Evolutionary conservation across 441 rosid genomes (phyloP).

Genomic region (Manihot esculenta): DNA sequence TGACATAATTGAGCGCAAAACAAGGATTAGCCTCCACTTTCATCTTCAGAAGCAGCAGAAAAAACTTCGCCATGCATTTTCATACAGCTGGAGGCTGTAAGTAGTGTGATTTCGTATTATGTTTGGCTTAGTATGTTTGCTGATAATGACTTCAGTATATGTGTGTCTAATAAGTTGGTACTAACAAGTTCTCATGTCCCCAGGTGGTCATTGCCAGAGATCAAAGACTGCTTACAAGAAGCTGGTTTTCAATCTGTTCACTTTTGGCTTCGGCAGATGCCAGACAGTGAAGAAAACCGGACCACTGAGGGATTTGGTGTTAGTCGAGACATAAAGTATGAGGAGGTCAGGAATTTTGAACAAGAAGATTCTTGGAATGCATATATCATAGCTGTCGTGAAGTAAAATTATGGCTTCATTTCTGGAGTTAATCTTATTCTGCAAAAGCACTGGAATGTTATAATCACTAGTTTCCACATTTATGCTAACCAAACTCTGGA

Average conservation of each 20-base stretch:
- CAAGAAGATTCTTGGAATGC: conserved; percentile 95
- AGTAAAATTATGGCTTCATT: conserved; percentile 16
- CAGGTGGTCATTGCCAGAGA: conserved; percentile 91
- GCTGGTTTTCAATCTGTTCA: conserved; percentile 81
- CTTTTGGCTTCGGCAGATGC: conserved; percentile 85
- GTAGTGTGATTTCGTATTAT: conserved; percentile 23
- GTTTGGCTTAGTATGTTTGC: background rate
- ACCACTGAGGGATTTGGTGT: conserved; percentile 65
- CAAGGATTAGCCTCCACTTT: conserved; percentile 85
- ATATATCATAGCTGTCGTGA: conserved; percentile 60
- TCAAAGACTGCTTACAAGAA: conserved; percentile 82
- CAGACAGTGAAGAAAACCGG: conserved; percentile 57
- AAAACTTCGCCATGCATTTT: conserved; percentile 75
- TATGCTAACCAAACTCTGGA: background rate
- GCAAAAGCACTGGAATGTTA: background rate
- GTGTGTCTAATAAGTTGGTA: background rate
- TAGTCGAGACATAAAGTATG: conserved; percentile 62
- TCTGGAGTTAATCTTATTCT: background rate
- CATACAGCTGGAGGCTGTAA: conserved; percentile 92
- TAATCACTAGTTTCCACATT: background rate
- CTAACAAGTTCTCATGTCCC: conserved; percentile 4
- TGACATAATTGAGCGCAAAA: conserved; percentile 68
- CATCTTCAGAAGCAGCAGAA: conserved; percentile 77
- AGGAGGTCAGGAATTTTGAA: conserved; percentile 61
- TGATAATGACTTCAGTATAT: background rate